A percentile compares a stretch with the other conserved stretches of the same genome.
Evolutionary conservation across 2,329 filamentous ascomycete genomes (phyloP).

Genomic region (Hirsutella rhossiliensis): DNA sequence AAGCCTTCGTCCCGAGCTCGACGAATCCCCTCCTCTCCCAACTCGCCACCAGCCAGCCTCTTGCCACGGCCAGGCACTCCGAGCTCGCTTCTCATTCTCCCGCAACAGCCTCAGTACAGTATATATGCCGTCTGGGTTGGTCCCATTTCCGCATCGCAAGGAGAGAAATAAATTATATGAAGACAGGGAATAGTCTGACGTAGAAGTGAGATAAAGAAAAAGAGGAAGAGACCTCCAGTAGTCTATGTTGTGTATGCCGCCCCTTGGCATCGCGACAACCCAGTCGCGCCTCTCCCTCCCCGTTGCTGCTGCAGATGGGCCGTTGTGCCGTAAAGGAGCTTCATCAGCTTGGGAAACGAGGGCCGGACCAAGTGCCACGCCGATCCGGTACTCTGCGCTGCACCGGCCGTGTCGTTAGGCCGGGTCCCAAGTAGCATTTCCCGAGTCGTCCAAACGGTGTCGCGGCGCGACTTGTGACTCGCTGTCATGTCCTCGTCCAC

Average conservation of each 20-base stretch:
- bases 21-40: conserved; percentile 3
- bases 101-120: background rate
- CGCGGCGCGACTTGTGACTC: background rate
- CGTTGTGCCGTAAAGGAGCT: too few relatives aligned
- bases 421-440: background rate
- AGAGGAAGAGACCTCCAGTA: conserved; percentile 14
- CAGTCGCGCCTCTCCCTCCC: background rate
- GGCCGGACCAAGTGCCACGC: too few relatives aligned
- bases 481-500: background rate
- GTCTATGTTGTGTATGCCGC: conserved; percentile 15
- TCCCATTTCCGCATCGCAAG: conserved; percentile 1
- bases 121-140: background rate
- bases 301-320: background rate
- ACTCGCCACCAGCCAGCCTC: background rate
- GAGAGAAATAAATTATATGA: conserved; percentile 3
- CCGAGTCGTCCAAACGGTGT: background rate
- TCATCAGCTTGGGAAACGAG: too few relatives aligned
- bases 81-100: background rate
- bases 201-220: conserved; percentile 8
- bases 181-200: conserved; percentile 10
- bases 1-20: conserved; percentile 8
- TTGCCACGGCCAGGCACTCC: background rate
- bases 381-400: too few relatives aligned
- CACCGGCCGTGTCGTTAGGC: too few relatives aligned
- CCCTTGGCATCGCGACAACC: background rate